Base-by-base conservation (phyloP, 352 stramenopile species). In the Peronosclerospora sorghi region DNA sequence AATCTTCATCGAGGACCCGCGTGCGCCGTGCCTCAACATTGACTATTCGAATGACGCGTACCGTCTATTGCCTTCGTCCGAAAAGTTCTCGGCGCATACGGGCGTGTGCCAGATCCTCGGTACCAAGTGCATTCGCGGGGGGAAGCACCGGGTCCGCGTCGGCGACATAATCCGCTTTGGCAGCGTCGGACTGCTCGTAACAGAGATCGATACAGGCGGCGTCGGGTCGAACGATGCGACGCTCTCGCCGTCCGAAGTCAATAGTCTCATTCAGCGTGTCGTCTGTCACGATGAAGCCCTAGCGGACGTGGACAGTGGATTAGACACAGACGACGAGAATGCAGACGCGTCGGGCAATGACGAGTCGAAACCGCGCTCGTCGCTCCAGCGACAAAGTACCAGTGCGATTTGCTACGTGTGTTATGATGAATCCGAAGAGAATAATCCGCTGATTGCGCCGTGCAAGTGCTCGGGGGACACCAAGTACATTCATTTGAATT, bases 391-490 rank as follows among this genome's bases (percentile, higher is more conserved):
- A 19, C 72, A 88, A 49, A 89, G 76, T 21, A 84, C 76, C 0
- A 85, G 71, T 38, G 76, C 76, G 19, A 81, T 92, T 42, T 92
- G 79, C 56, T 92, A 92, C 51, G 76, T 92, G 21, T 92, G 79
- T 49, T 92, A 92, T 41, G 79, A 92, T 54, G 79, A 92, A 44
- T 69, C 72, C 8, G 76, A 89, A 48, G 76, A 92, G 13, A 74
- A 78, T 47, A 92, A 97, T 55, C 91, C 91, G 26, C 62, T 97
- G 30, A 96, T 97, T 34, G 83, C 88, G 21, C 91, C 90, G 0
- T 97, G 91, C 70, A 96, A 96, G 54, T 97, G 91, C 50, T 90
- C 73, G 49, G 91, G 91, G 13, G 91, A 97, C 59, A 97, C 91
- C 28, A 94, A 95, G 56, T 96, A 96, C 73, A 95, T 97, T 14